Percentiles rank a stretch among this genome's conserved stretches.
Conservation (phyloP, 2,329 filamentous ascomycete genomes). For the Diplocarpon rosae region DNA sequence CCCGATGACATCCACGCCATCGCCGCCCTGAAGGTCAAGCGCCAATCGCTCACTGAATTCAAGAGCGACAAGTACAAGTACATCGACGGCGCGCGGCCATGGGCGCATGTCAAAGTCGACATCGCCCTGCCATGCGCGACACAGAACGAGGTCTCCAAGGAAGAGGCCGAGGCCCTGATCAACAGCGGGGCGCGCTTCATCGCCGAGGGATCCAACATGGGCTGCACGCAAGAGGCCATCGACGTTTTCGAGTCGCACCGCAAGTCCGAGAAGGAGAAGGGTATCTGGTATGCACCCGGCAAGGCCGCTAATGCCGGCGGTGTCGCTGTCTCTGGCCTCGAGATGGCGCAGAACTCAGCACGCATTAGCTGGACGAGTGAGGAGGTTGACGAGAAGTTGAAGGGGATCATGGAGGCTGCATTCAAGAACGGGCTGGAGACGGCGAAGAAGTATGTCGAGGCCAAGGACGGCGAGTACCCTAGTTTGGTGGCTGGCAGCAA, state of each 20-base stretch:
- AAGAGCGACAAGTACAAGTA: slow-evolving; percentile 70
- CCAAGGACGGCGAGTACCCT: slow-evolving; percentile 73
- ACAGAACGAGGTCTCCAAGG: slow-evolving; percentile 91
- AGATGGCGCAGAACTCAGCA: slow-evolving; percentile 97
- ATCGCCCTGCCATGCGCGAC: slow-evolving; percentile 87
- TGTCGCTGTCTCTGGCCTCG: slow-evolving; percentile 91
- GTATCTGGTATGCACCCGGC: slow-evolving; percentile 92
- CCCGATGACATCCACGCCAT: slow-evolving; percentile 71
- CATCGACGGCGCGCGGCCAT: slow-evolving; percentile 77
- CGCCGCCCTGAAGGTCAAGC: slow-evolving; percentile 75
- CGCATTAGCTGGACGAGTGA: slow-evolving; percentile 77
- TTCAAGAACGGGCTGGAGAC: slow-evolving; percentile 85
- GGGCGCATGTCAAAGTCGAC: slow-evolving; percentile 84
- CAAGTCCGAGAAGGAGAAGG: slow-evolving; percentile 52
- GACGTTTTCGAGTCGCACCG: slow-evolving; percentile 79
- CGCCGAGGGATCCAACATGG: slow-evolving; percentile 98
- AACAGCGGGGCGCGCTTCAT: slow-evolving; percentile 70
- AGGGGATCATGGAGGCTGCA: slow-evolving; percentile 88
- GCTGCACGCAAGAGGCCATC: slow-evolving; percentile 91
- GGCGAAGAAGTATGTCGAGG: slow-evolving; percentile 75
- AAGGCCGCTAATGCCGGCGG: slow-evolving; percentile 97
- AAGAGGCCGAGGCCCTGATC: slow-evolving; percentile 78
- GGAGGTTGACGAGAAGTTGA: slow-evolving; percentile 85
- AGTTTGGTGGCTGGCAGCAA: slow-evolving; percentile 88
- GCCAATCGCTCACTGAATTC: slow-evolving; percentile 69